Evolutionary conservation across 106 monocot genomes (phyloP).

Genomic region (Dendrobium nobile): DNA sequence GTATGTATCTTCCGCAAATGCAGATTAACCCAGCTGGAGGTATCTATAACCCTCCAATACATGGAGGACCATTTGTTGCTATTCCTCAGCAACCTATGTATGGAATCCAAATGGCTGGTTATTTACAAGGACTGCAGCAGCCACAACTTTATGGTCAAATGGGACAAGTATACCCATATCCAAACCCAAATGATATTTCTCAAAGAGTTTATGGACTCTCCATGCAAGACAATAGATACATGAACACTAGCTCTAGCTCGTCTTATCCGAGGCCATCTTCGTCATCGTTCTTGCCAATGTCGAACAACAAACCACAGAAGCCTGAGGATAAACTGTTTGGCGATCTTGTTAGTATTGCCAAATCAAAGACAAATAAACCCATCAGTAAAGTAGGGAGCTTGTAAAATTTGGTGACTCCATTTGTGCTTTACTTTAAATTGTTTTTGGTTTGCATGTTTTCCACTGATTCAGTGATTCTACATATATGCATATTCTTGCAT

Average conservation of each 20-base stretch:
- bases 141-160: constrained; percentile 31
- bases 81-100: constrained; percentile 33
- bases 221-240: constrained; percentile 29
- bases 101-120: constrained; percentile 24
- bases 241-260: constrained; percentile 14
- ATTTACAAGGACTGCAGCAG: constrained; percentile 23
- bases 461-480: background rate
- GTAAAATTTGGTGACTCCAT: constrained; percentile 11
- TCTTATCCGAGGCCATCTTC: constrained; percentile 28
- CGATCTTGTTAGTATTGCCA: constrained; percentile 70
- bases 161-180: constrained; percentile 14
- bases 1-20: constrained; percentile 18
- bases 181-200: constrained; percentile 33
- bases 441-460: background rate
- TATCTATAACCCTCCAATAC: constrained; percentile 20
- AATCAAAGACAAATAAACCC: constrained; percentile 44
- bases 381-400: constrained; percentile 20
- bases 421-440: background rate
- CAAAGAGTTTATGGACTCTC: constrained; percentile 71
- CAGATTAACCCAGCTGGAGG: constrained; percentile 11
- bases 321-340: constrained; percentile 67
- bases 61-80: constrained; percentile 4
- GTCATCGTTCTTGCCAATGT: constrained; percentile 19
- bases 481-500: background rate
- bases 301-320: constrained; percentile 34